Conservation (phyloP, 345 rosid genomes). For the Moricandia moricandioides region DNA sequence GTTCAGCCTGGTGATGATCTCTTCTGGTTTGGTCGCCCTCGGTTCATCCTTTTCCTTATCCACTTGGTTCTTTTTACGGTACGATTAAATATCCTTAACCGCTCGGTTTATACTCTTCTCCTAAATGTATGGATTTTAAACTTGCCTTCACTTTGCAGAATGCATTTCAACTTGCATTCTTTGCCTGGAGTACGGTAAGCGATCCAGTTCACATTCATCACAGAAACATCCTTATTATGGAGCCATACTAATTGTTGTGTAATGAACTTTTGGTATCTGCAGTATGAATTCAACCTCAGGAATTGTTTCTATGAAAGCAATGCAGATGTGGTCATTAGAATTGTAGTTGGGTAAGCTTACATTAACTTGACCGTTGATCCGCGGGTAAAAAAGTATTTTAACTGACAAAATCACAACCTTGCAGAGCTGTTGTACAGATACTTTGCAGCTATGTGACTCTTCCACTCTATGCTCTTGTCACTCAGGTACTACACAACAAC, state of each 20-base stretch:
- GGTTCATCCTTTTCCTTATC: constrained; percentile 72
- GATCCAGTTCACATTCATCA: constrained; percentile 10
- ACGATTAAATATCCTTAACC: not conserved
- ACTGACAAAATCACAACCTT: constrained; percentile 5
- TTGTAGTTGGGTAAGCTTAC: constrained; percentile 66
- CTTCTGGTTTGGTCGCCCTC: constrained; percentile 88
- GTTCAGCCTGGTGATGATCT: constrained; percentile 92
- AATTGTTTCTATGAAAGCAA: constrained; percentile 58
- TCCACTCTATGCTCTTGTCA: constrained; percentile 93
- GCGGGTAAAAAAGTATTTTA: not conserved
- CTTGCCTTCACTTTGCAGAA: constrained; percentile 50
- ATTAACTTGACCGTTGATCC: not conserved
- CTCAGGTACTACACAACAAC: constrained; percentile 53
- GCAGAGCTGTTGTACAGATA: constrained; percentile 71
- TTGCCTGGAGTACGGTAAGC: constrained; percentile 88
- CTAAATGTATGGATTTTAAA: not conserved
- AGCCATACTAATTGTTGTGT: constrained; percentile 5
- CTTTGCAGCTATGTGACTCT: constrained; percentile 94
- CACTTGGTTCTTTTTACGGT: constrained; percentile 88
- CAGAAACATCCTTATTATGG: not conserved
- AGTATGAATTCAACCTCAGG: constrained; percentile 52
- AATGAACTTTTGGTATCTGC: constrained; percentile 30
- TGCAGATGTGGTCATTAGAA: constrained; percentile 59
- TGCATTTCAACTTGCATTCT: constrained; percentile 83
- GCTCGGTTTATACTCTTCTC: not conserved